Percentiles rank a stretch among this genome's conserved stretches.
These are phyloP conservation scores for Prunus campanulata DNA, from an alignment of 306 rosid species.

Conservation along the genomic window DNA sequence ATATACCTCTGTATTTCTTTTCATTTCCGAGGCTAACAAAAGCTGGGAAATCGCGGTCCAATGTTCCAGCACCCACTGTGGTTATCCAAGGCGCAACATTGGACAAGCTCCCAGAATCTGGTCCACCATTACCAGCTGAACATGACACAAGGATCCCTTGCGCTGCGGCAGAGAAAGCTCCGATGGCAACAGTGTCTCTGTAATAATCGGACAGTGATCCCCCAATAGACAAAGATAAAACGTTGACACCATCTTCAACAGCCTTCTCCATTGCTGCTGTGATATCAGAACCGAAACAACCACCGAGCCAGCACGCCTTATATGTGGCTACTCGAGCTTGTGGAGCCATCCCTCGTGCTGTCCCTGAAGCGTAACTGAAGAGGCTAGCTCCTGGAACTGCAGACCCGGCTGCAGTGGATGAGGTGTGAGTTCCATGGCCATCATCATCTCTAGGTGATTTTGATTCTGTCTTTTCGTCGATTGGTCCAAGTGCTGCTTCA, in stretches of 20 bases:
- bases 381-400: constrained; percentile 67
- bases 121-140: constrained; percentile 89
- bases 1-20: constrained; percentile 53
- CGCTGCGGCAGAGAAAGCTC: constrained; percentile 64
- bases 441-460: constrained; percentile 85
- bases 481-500: constrained; percentile 52
- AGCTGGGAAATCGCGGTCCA: constrained; percentile 88
- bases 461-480: constrained; percentile 52
- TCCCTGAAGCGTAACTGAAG: constrained; percentile 71
- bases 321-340: constrained; percentile 76
- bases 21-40: constrained; percentile 60
- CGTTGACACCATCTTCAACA: constrained; percentile 67
- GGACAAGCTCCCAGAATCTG: constrained; percentile 35
- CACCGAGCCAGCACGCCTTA: constrained; percentile 77
- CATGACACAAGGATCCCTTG: constrained; percentile 69
- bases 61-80: constrained; percentile 87
- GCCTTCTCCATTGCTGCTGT: constrained; percentile 83
- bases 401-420: constrained; percentile 84
- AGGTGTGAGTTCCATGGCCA: constrained; percentile 94
- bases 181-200: constrained; percentile 65
- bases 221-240: constrained; percentile 83
- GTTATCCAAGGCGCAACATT: constrained; percentile 88
- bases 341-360: constrained; percentile 86
- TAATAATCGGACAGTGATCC: constrained; percentile 45
- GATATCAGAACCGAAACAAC: constrained; percentile 69